Base-by-base conservation (phyloP, 2,329 filamentous ascomycete genomes). In the Stachybotrys chartarum region DNA sequence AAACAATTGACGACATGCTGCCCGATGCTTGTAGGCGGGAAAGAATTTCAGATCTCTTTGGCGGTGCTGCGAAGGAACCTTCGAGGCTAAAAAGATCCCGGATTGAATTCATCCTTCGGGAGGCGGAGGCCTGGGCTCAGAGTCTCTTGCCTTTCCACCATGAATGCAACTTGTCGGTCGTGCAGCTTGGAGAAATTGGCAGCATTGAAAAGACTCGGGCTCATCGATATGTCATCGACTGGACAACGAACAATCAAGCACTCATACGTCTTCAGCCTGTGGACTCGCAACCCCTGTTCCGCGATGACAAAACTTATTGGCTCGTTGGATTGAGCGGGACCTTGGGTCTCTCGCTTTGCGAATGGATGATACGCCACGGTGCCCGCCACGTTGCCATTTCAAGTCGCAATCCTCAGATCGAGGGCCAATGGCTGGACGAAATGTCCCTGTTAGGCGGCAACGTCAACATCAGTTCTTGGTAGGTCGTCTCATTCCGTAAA, bases 291-390 rank as follows among this genome's bases (percentile, higher is more conserved):
- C n/a, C 35, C 30, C 47, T 60, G 7, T 68, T 72, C 54, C 50
- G 48, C 3, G 31, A 47, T 1, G 57, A 68, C 52, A 61, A 62
- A 50, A 71, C 70, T 1, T 72, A 75, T 56, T 56, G 66, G n/a
- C 59, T 74, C 5, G 59, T 69, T n/a, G 69, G 70, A 1, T 58
- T 72, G 5, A 64, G 67, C 1, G 65, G 72, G 0, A 58, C 61
- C 1, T 44, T 75, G 1, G 75, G 75, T 1, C 65, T 64, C 11
- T 72, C 75, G 0, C 62, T 77, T 1, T 69, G 64, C 45, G 54
- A 66, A 44, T 78, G 68, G 70, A 76, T 76, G 74, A 63, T 70
- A 1, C 51, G 44, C 0, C 63, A 65, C 10, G 75, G 74, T 0
- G 75, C 73, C 0, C 58, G 66, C 11, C 57, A 70, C 39, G 50